Base-by-base conservation (phyloP, 306 rosid species). In the Rubus idaeus region DNA sequence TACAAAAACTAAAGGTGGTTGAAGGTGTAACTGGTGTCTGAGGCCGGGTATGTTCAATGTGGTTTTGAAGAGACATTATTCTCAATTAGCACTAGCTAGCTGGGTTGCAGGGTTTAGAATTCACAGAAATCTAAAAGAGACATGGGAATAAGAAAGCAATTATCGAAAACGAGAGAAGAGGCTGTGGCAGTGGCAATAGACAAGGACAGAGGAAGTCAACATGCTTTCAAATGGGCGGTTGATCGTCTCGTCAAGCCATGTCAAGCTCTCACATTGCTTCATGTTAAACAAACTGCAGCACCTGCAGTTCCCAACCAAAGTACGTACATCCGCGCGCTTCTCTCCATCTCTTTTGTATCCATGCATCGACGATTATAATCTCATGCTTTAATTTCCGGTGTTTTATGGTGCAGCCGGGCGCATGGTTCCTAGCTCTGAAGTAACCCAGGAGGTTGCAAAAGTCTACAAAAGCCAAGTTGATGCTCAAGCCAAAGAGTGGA, bases 121-220 rank as follows among this genome's bases (percentile, higher is more conserved):
- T n/a, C 61, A 26, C 0, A 56, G 6, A 58, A 10, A 58, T 21
- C 35, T n/a, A 6, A 30, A 30, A 30, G 35, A 30, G 35, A 30
- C 35, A 86, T 88, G 98, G 80, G 84, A 40, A 11, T 51, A 1
- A 88, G 86, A 68, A 47, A 76, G 18, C 65, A 61, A 23, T 2
- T 35, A n/a, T 51, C 49, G 35, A 91, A 79, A 55, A 88, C 86
- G 84, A 85, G 78, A 60, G 79, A 86, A 0, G 97, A 84, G 41
- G 75, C 73, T 10, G 96, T 94, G 13, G 96, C 92, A 0, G 96
- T 94, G 75, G 97, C 98, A 2, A 82, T 94, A 47, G 97, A 94
- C 66, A 91, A 80, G 47, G 93, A 90, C 79, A 92, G 90, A 75
- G 84, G 89, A 74, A 92, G 96, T 78, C 96, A 90, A 73, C 83